Evolutionary conservation across 208 protist genomes (phyloP), one percentile per base, ranked within the genome.

Genomic region (Leishmania martiniquensis): DNA sequence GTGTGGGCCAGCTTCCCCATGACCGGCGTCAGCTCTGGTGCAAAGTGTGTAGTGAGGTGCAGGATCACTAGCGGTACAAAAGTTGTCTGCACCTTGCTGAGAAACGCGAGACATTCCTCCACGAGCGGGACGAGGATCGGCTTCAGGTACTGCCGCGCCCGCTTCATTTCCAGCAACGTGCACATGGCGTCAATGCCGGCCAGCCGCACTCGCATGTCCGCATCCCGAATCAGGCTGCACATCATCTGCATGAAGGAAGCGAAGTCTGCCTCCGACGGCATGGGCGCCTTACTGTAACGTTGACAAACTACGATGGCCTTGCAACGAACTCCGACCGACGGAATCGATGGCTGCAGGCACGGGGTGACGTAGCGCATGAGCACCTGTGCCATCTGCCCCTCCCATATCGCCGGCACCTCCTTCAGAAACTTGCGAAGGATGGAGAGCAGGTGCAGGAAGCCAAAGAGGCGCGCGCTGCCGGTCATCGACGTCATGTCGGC

Each of bases 21-120:
- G 20, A 96, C 88, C 9, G 85, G 79, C 0, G 88, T 88, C 67
- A 97, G 84, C 81, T 97, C 92, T 13, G 91, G 90, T 25, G 94
- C 85, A 81, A 96, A 97, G 85, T 97, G 88, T 15, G 90, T 91
- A 25, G 89, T 84, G n/a, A 97, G 81, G 83, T 95, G 91, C n/a
- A 95, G 83, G 34, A 97, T 87, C 5, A 87, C 91, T 15, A 85
- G 84, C 10, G 94, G 94, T 32, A 97, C 88, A 74, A 95, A 96
- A 12, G 90, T 93, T 25, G 94, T 97, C 67, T 95, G 87, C n/a
- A 97, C 92, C 68, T 83, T 85, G 77, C 92, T 85, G 52, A 97
- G 77, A 65, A 97, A 96, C 45, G 12, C 37, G 20, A 97, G 87
- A 69, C 94, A 96, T 84, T 96, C 90, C 83, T 97, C 90, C 10